These are phyloP conservation scores for Saturnispora dispora DNA, from an alignment of 805 yeast species.

Conservation along the genomic window DNA sequence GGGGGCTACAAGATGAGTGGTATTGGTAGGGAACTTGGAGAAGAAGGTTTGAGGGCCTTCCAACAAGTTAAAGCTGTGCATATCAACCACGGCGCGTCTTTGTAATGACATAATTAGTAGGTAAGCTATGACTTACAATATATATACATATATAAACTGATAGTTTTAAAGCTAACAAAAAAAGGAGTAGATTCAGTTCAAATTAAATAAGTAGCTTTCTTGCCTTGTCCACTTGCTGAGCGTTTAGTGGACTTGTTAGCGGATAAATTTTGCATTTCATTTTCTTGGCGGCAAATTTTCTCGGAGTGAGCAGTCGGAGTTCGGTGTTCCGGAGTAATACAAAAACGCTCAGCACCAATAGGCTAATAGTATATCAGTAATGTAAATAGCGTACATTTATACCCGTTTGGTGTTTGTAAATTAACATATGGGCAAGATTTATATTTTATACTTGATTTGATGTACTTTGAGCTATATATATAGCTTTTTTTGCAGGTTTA, in stretches of 20 bases:
- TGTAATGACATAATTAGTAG: constrained; percentile 12
- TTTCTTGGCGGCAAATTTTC: background rate
- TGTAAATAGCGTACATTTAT: background rate
- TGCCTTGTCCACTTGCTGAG: no score
- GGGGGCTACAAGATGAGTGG: constrained; percentile 92
- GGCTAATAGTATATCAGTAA: background rate
- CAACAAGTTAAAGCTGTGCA: constrained; percentile 83
- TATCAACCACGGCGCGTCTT: constrained; percentile 27
- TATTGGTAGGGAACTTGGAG: constrained; percentile 89
- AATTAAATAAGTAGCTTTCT: no score
- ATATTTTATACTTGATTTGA: no score
- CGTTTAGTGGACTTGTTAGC: background rate
- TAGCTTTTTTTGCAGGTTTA: background rate
- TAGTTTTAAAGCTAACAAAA: background rate
- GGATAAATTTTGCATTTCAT: background rate
- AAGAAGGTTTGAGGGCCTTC: constrained; percentile 77
- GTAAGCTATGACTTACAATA: background rate
- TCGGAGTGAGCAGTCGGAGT: background rate
- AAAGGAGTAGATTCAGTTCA: no score
- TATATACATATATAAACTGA: background rate
- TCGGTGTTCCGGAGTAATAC: background rate
- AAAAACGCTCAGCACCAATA: background rate
- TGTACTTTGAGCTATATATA: no score
- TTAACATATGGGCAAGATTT: no score
- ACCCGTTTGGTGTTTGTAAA: no score